Conservation (phyloP, 2,329 filamentous ascomycete genomes). For the Colletotrichum sp. region DNA sequence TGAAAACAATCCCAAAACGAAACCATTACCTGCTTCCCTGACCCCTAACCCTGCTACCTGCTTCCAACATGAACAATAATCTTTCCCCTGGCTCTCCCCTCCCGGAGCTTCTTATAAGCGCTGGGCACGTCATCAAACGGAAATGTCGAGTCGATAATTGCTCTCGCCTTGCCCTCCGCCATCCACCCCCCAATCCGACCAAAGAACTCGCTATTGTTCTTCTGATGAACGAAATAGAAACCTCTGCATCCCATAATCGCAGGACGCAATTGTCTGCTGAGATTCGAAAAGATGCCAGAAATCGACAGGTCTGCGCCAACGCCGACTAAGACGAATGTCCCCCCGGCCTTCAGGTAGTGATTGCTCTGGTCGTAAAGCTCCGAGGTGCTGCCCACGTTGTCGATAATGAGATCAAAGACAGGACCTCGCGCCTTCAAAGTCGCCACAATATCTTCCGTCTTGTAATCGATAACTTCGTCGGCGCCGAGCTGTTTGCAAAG, state of each 20-base stretch:
- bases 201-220: conserved; percentile 8
- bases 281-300: not conserved
- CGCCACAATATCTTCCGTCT: conserved; percentile 13
- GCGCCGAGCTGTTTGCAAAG: conserved; percentile 39
- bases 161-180: conserved; percentile 27
- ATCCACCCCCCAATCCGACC: conserved; percentile 27
- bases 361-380: conserved; percentile 23
- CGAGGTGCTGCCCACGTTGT: conserved; percentile 26
- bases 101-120: conserved; percentile 27
- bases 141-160: conserved; percentile 25
- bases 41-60: no score
- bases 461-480: conserved; percentile 42
- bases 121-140: conserved; percentile 25
- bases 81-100: conserved; percentile 27
- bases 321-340: conserved; percentile 71
- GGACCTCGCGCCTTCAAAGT: conserved; percentile 20
- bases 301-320: conserved; percentile 16
- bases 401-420: conserved; percentile 30
- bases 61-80: conserved; percentile 24
- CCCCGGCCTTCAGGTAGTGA: conserved; percentile 54
- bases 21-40: no score
- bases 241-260: not conserved
- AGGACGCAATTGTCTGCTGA: not conserved
- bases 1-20: not conserved
- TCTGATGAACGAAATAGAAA: conserved; percentile 15